Percentiles rank a stretch among this genome's conserved stretches.
Conservation (phyloP, 345 rosid genomes). For the Luvunga scandens region DNA sequence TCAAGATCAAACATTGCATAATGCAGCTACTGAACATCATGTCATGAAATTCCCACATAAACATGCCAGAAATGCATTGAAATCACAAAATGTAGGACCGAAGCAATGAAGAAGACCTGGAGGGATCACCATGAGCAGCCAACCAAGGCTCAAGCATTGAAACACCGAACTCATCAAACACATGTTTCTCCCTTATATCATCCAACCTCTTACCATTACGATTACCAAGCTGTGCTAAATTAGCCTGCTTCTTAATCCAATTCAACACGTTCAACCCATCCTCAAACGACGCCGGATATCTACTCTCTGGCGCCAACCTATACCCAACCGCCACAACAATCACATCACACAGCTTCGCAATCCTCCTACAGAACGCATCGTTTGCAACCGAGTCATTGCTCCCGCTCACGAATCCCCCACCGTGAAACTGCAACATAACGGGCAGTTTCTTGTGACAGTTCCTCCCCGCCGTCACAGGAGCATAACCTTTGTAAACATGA, state of each 20-base stretch:
- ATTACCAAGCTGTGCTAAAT: slow-evolving; percentile 52
- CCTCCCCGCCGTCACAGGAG: slow-evolving; percentile 37
- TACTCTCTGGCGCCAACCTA: too few species aligned
- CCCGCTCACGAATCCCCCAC: slow-evolving; percentile 93
- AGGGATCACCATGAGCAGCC: slow-evolving; percentile 72
- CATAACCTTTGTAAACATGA: slow-evolving; percentile 57
- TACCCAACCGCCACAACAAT: too few species aligned
- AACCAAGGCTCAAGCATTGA: slow-evolving; percentile 86
- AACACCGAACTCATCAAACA: slow-evolving; percentile 72
- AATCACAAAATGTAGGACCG: neutral
- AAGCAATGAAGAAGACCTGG: slow-evolving; percentile 34
- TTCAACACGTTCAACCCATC: too few species aligned
- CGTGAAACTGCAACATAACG: slow-evolving; percentile 87
- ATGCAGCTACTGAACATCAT: neutral
- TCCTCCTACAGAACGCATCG: slow-evolving; percentile 68
- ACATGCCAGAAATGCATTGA: neutral
- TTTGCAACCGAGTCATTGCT: slow-evolving; percentile 62
- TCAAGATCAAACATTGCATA: neutral
- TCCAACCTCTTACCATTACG: slow-evolving; percentile 35
- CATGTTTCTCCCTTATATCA: slow-evolving; percentile 21
- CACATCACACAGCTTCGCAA: too few species aligned
- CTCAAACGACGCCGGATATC: accelerated
- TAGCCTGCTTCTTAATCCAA: slow-evolving; percentile 60
- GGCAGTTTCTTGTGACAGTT: slow-evolving; percentile 50
- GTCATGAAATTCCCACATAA: neutral